Evolutionary conservation across 2,329 filamentous ascomycete genomes (phyloP).

Genomic region (Neofusicoccum laricinum): DNA sequence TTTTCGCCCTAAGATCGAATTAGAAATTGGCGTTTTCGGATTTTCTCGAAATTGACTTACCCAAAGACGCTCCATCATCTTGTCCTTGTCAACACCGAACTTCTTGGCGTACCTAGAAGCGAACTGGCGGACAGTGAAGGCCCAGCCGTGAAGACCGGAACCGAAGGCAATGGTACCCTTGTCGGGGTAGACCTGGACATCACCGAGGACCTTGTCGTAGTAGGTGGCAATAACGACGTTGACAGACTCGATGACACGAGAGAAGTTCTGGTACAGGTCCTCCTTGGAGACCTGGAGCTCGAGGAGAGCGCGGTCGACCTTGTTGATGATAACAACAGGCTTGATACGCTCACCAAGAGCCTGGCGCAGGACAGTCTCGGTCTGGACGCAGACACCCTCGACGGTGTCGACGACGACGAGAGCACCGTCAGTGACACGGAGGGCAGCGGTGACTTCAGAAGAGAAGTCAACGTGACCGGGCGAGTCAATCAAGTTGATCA

Average conservation of each 20-base stretch:
- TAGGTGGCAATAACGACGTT: constrained; percentile 99
- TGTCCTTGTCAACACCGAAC: constrained; percentile 98
- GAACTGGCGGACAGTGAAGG: constrained; percentile 98
- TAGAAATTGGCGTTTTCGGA: constrained; percentile 22
- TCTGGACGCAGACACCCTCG: constrained; percentile 99
- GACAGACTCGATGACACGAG: constrained; percentile 98
- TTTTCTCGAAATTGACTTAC: constrained; percentile 47
- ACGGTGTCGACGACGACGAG: constrained; percentile 99
- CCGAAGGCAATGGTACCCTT: constrained; percentile 98
- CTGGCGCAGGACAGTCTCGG: constrained; percentile 98
- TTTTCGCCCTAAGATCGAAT: constrained; percentile 69
- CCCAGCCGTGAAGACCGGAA: constrained; percentile 99
- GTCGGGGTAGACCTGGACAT: constrained; percentile 97
- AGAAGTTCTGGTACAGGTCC: constrained; percentile 99
- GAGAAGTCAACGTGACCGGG: constrained; percentile 99
- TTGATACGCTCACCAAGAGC: constrained; percentile 99
- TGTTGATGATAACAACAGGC: constrained; percentile 99
- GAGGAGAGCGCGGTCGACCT: constrained; percentile 99
- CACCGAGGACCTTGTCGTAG: constrained; percentile 93
- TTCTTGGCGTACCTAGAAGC: constrained; percentile 97
- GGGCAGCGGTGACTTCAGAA: constrained; percentile 97
- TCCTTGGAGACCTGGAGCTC: constrained; percentile 98
- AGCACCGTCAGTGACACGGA: constrained; percentile 99
- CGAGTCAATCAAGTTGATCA: constrained; percentile 99
- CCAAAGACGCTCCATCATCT: constrained; percentile 99